Conservation (phyloP, 345 rosid species). For the Acer negundo region DNA sequence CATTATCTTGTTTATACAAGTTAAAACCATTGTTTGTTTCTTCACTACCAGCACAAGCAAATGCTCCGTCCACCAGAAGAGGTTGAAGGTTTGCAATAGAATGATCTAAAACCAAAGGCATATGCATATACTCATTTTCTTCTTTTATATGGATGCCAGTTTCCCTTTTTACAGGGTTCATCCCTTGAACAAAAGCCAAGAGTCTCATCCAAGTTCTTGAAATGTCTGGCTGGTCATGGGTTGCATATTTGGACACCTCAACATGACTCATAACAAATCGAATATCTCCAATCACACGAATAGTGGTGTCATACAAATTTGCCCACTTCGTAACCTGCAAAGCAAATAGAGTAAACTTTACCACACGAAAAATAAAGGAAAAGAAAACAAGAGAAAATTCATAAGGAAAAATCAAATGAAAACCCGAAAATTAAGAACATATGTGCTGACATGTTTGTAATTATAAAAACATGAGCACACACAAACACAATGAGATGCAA, state of each 20-base stretch:
- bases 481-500: background rate
- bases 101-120: slow-evolving; percentile 63
- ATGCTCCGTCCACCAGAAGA: slow-evolving; percentile 78
- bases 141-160: slow-evolving; percentile 72
- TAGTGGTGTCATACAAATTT: slow-evolving; percentile 53
- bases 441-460: background rate
- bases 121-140: slow-evolving; percentile 60
- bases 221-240: slow-evolving; percentile 57
- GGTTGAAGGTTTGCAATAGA: slow-evolving; percentile 66
- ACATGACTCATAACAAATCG: slow-evolving; percentile 83
- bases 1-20: slow-evolving; percentile 35
- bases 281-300: slow-evolving; percentile 79
- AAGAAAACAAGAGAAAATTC: background rate
- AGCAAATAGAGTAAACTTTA: slow-evolving; percentile 21
- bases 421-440: background rate
- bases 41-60: slow-evolving; percentile 48
- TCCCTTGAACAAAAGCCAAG: slow-evolving; percentile 81
- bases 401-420: background rate
- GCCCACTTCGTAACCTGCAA: slow-evolving; percentile 74
- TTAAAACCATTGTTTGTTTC: slow-evolving; percentile 39
- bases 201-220: slow-evolving; percentile 78
- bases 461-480: background rate
- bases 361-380: slow-evolving; percentile 15
- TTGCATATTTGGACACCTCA: slow-evolving; percentile 63
- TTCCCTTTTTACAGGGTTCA: slow-evolving; percentile 86